phyloP scores from a whole-genome alignment of 768 basidiomycete species.

The Boletus rubropictus region DNA sequence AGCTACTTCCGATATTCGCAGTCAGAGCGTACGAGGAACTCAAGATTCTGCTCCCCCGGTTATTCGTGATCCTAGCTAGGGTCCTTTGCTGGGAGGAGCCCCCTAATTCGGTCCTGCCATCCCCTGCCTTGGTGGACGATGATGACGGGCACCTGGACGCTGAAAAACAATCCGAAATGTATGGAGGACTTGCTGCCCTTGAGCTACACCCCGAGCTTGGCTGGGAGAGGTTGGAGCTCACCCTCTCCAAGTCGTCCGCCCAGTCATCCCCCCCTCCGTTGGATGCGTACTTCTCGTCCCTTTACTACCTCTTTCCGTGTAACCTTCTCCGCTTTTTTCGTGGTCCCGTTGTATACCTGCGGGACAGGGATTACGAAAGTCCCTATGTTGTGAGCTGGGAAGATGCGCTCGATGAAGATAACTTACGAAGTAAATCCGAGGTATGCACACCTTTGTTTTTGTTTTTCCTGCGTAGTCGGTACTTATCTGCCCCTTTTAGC shows the following conservation, averaged over 20 bases:
- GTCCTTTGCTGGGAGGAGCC: slow-evolving; percentile 71
- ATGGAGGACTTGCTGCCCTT: slow-evolving; percentile 35
- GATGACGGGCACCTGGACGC: slow-evolving; percentile 1
- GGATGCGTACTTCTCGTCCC: slow-evolving; percentile 62
- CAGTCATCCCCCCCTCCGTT: slow-evolving; percentile 56
- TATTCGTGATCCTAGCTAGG: slow-evolving; percentile 64
- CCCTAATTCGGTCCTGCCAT: slow-evolving; percentile 29
- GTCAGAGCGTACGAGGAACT: slow-evolving; percentile 53
- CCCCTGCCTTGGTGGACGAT: slow-evolving; percentile 35
- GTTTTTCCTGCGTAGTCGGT: background rate
- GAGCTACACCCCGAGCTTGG: slow-evolving; percentile 49
- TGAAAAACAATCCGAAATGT: slow-evolving; percentile 19
- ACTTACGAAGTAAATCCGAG: slow-evolving; percentile 69
- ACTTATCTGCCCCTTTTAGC: slow-evolving; percentile 34
- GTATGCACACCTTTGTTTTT: slow-evolving; percentile 33
- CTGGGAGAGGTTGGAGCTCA: slow-evolving; percentile 63
- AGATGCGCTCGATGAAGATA: slow-evolving; percentile 57
- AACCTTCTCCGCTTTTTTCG: slow-evolving; percentile 79
- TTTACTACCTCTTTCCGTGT: slow-evolving; percentile 90
- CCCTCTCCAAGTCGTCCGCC: slow-evolving; percentile 48
- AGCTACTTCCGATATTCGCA: slow-evolving; percentile 70
- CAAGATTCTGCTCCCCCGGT: slow-evolving; percentile 53
- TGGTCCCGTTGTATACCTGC: slow-evolving; percentile 59
- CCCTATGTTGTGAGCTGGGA: slow-evolving; percentile 72
- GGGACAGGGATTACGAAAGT: slow-evolving; percentile 42